Base-by-base conservation (phyloP, 768 basidiomycete genomes). In the Suillus clintonianus region DNA sequence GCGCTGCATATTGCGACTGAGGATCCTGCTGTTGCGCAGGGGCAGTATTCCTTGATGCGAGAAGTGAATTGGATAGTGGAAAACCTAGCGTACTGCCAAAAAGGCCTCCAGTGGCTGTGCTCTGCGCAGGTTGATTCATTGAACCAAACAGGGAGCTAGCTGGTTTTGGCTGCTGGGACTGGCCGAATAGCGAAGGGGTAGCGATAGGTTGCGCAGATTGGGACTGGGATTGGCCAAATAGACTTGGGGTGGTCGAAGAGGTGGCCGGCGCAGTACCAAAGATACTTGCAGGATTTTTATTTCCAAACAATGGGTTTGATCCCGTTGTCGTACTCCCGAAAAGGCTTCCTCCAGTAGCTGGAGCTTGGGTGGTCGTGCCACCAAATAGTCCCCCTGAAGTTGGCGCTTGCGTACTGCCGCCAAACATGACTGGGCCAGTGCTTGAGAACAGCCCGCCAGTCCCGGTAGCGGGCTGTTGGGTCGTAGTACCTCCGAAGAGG, bases 11-110 rank as follows among this genome's bases (percentile, higher is more conserved):
- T 66, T 92, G 87, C 14, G 79, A 77, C 63, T 87, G 86, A 8
- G 87, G 81, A 74, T 89, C 87, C n/a, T 81, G 81, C 64, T 86
- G 83, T 67, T 82, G 80, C 41, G 75, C 74, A 4, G 79, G 64
- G 6, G 77, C 72, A 17, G 74, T 70, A 5, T 78, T 74, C 56
- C 79, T 76, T 8, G 85, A 80, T 55, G 79, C 68, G 65, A 80
- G 67, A 42, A 82, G 70, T 68, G 72, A 69, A 62, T 71, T 77
- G 41, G 82, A 70, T 24, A 71, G 68, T 14, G 81, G 79, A 50
- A 71, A 64, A 37, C 67, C 62, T 11, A 77, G 69, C 60, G 72
- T 70, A 55, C 72, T 72, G 42, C 80, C 72, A 71, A 83, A 79
- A 19, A 83, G 70, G 14, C 68, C 71, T 10, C 76, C 74, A 32